Evolutionary conservation across 768 basidiomycete genomes (phyloP).

Genomic region (Psilocybe tampanensis): DNA sequence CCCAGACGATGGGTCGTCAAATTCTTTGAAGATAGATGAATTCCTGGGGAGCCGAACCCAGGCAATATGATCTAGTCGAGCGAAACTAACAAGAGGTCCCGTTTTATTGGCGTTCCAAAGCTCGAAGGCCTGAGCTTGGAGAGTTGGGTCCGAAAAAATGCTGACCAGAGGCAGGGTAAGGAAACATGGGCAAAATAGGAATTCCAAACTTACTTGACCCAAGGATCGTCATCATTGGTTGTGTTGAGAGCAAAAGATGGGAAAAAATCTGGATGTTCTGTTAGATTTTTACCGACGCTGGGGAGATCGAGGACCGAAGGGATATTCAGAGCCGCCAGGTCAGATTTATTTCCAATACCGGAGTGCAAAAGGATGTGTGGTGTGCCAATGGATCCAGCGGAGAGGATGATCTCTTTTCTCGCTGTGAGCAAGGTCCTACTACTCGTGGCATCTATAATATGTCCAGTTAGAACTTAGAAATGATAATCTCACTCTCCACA

Average conservation of each 20-base stretch:
- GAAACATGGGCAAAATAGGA: not conserved
- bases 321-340: slow-evolving; percentile 22
- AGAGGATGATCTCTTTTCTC: slow-evolving; percentile 34
- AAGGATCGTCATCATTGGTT: slow-evolving; percentile 23
- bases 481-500: no score
- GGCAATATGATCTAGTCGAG: slow-evolving; percentile 22
- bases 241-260: slow-evolving; percentile 22
- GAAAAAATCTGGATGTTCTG: slow-evolving; percentile 29
- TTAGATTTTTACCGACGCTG: slow-evolving; percentile 34
- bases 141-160: slow-evolving; percentile 24
- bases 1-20: slow-evolving; percentile 37
- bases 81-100: slow-evolving; percentile 26
- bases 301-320: slow-evolving; percentile 24
- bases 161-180: not conserved
- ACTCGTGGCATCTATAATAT: not conserved
- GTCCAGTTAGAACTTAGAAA: not conserved
- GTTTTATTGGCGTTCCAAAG: slow-evolving; percentile 30
- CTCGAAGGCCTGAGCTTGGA: slow-evolving; percentile 20
- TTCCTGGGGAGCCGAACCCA: slow-evolving; percentile 29
- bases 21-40: slow-evolving; percentile 28
- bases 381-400: slow-evolving; percentile 35
- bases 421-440: slow-evolving; percentile 22
- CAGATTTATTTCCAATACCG: slow-evolving; percentile 30
- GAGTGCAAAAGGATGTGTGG: slow-evolving; percentile 34
- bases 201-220: not conserved